phyloP scores from a whole-genome alignment of 768 basidiomycete species.

The Boletus sp. region DNA sequence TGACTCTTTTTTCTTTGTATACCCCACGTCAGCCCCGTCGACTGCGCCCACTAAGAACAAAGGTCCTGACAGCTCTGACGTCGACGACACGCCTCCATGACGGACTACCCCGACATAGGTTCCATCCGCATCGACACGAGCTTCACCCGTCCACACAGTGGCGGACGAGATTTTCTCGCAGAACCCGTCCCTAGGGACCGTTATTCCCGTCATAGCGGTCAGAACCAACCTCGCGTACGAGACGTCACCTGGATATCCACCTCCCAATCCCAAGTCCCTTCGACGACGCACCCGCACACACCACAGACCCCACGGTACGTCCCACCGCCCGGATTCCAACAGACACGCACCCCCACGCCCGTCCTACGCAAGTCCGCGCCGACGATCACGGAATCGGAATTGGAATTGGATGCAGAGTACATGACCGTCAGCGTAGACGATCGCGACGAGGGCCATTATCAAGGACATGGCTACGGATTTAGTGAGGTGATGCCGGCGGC shows the following conservation, averaged over 20 bases:
- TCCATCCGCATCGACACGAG: constrained; percentile 32
- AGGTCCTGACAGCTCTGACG: neutral
- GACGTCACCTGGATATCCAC: constrained; percentile 35
- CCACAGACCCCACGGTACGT: constrained; percentile 27
- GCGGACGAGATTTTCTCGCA: constrained; percentile 26
- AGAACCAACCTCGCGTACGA: constrained; percentile 24
- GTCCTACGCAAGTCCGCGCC: constrained; percentile 28
- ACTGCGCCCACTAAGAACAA: neutral
- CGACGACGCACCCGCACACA: constrained; percentile 28
- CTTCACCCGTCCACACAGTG: constrained; percentile 28
- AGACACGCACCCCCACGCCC: constrained; percentile 27
- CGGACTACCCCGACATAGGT: constrained; percentile 23
- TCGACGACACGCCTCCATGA: constrained; percentile 17
- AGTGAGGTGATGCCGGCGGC: constrained; percentile 21
- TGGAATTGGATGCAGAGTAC: constrained; percentile 34
- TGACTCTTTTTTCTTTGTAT: neutral
- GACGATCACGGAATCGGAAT: constrained; percentile 32
- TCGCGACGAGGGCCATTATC: constrained; percentile 18
- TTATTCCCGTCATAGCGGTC: constrained; percentile 30
- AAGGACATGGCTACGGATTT: constrained; percentile 23
- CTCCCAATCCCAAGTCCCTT: constrained; percentile 26
- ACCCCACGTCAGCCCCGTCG: neutral
- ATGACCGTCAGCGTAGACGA: constrained; percentile 33
- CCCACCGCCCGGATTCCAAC: constrained; percentile 20
- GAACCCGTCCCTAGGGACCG: constrained; percentile 27